Conservation (phyloP, 192 early-diverging fungal genomes). For the Powellomyces hirtus region DNA sequence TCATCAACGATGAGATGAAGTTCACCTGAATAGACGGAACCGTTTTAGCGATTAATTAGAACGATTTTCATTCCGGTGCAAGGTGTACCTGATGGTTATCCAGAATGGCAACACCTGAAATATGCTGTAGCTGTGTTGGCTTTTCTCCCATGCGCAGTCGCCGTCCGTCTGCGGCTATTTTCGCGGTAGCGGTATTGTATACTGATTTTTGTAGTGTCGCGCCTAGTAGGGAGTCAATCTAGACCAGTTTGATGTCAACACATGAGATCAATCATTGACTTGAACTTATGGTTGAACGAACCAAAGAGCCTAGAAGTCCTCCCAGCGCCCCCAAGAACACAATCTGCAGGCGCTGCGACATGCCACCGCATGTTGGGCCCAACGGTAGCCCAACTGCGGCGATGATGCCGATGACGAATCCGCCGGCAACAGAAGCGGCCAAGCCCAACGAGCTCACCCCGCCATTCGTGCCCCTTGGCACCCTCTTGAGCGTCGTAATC, state of each 20-base stretch:
- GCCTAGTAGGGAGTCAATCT: conserved; percentile 84
- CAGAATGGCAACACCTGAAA: conserved; percentile 70
- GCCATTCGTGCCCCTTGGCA: conserved; percentile 92
- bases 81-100: conserved; percentile 74
- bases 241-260: background rate
- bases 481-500: conserved; percentile 74
- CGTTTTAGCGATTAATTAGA: background rate
- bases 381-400: conserved; percentile 37
- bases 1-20: conserved; percentile 65
- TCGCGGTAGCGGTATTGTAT: conserved; percentile 65
- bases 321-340: conserved; percentile 57
- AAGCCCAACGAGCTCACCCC: conserved; percentile 71
- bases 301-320: conserved; percentile 76
- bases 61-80: background rate
- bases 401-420: conserved; percentile 63
- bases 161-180: conserved; percentile 46
- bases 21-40: conserved; percentile 45
- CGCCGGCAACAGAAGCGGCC: conserved; percentile 75
- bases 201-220: conserved; percentile 74
- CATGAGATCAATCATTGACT: background rate
- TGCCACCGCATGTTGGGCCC: conserved; percentile 29
- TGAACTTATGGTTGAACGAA: conserved; percentile 17
- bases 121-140: conserved; percentile 37
- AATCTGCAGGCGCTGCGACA: conserved; percentile 39
- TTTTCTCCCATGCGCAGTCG: conserved; percentile 42